Percentiles rank a stretch among this genome's conserved stretches.
Conservation (phyloP, 2,329 filamentous ascomycete species). For the Paraconiothyrium sp. region DNA sequence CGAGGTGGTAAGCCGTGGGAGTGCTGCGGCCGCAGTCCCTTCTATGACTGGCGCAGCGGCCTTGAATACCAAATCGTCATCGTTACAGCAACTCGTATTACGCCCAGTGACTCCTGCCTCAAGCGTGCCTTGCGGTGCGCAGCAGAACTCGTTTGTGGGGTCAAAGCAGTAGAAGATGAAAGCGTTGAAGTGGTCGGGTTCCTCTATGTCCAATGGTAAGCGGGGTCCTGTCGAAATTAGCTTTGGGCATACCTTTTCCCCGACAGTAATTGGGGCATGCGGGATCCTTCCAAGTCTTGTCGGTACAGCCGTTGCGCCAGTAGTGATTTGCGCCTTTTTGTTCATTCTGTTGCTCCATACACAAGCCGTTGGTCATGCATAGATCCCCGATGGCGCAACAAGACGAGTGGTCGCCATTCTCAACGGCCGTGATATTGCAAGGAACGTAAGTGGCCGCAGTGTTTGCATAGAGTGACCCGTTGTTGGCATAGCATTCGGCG, state of each 20-base stretch:
- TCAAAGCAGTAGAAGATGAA: conserved; percentile 19
- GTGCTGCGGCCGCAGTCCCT: conserved; percentile 11
- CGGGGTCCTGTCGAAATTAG: background rate
- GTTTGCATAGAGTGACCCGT: conserved; percentile 11
- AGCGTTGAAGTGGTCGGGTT: conserved; percentile 11
- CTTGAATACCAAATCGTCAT: conserved; percentile 18
- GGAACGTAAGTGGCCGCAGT: conserved; percentile 18
- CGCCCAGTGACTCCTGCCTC: conserved; percentile 7
- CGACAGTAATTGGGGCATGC: conserved; percentile 19
- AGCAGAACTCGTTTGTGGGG: conserved; percentile 10
- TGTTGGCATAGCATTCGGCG: conserved; percentile 11
- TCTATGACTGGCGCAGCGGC: conserved; percentile 15
- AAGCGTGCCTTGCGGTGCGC: conserved; percentile 9
- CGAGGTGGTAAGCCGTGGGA: background rate
- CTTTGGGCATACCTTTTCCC: conserved; percentile 12
- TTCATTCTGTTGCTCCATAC: conserved; percentile 10
- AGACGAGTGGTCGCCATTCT: conserved; percentile 19
- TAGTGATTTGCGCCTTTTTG: conserved; percentile 19
- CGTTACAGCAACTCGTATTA: conserved; percentile 21
- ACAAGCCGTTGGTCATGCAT: conserved; percentile 26
- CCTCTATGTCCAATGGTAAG: background rate
- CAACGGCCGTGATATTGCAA: conserved; percentile 25
- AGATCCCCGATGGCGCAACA: conserved; percentile 21
- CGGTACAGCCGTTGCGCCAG: conserved; percentile 24
- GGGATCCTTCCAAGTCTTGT: conserved; percentile 21